Conservation (phyloP, 2,329 filamentous ascomycete genomes). For the Pyrenophora tritici-repentis region DNA sequence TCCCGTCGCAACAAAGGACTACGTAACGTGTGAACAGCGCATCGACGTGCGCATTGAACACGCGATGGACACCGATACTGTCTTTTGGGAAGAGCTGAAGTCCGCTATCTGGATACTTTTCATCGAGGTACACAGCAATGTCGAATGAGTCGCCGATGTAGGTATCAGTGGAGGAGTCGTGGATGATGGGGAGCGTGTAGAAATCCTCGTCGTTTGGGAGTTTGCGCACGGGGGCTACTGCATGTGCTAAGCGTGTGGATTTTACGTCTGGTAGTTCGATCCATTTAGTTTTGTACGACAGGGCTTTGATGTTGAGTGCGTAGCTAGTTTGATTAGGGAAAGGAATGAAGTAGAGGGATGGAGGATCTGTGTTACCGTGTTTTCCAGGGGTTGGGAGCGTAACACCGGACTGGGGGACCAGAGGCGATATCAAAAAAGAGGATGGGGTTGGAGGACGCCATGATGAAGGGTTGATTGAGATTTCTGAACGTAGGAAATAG, state of each 20-base stretch:
- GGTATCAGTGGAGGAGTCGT: slow-evolving; percentile 51
- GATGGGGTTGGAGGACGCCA: neutral
- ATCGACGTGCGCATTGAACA: slow-evolving; percentile 62
- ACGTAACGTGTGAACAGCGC: slow-evolving; percentile 56
- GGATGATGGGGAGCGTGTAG: slow-evolving; percentile 63
- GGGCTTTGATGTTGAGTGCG: slow-evolving; percentile 56
- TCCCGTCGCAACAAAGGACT: slow-evolving; percentile 45
- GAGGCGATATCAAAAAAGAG: slow-evolving; percentile 56
- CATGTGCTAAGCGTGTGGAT: slow-evolving; percentile 54
- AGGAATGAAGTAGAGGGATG: too few relatives aligned
- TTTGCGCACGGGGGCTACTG: slow-evolving; percentile 57
- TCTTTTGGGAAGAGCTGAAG: slow-evolving; percentile 55
- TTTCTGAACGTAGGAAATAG: too few relatives aligned
- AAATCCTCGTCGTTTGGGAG: slow-evolving; percentile 62
- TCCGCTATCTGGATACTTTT: slow-evolving; percentile 54
- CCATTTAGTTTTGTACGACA: slow-evolving; percentile 58
- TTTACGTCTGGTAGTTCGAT: slow-evolving; percentile 59
- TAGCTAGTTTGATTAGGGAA: too few relatives aligned
- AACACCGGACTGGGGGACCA: slow-evolving; percentile 42
- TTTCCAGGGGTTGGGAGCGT: slow-evolving; percentile 58
- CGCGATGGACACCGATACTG: slow-evolving; percentile 37
- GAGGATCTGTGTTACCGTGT: too few relatives aligned
- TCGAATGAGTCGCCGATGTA: slow-evolving; percentile 67
- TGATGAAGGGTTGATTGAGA: too few relatives aligned
- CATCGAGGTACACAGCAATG: slow-evolving; percentile 64